Conservation (phyloP, 805 yeast species). For the Barnettozyma pratensis region DNA sequence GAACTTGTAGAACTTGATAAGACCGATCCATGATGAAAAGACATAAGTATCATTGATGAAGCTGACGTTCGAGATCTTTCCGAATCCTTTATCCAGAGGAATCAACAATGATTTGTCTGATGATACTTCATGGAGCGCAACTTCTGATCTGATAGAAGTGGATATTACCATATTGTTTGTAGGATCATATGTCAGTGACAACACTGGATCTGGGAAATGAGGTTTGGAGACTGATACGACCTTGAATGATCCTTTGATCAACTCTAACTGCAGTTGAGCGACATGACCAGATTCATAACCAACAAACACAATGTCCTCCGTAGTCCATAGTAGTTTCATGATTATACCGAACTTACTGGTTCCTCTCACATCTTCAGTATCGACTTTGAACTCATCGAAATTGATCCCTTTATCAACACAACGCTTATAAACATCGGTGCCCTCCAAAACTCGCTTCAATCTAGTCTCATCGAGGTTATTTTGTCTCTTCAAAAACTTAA, state of each 20-base stretch:
- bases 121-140: slow-evolving; percentile 27
- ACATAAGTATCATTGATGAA: slow-evolving; percentile 23
- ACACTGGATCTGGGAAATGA: slow-evolving; percentile 53
- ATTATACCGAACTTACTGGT: slow-evolving; percentile 54
- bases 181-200: slow-evolving; percentile 34
- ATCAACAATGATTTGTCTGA: not conserved
- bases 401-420: slow-evolving; percentile 10
- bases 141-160: slow-evolving; percentile 44
- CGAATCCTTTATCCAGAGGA: slow-evolving; percentile 25
- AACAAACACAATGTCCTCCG: slow-evolving; percentile 30
- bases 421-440: slow-evolving; percentile 16
- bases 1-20: slow-evolving; percentile 29
- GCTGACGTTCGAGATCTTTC: slow-evolving; percentile 31
- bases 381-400: slow-evolving; percentile 15
- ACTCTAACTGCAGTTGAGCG: slow-evolving; percentile 25
- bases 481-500: slow-evolving; percentile 22
- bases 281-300: slow-evolving; percentile 79
- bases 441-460: slow-evolving; percentile 21
- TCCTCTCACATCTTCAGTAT: slow-evolving; percentile 13
- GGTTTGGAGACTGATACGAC: slow-evolving; percentile 16
- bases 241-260: not conserved
- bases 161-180: slow-evolving; percentile 28
- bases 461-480: slow-evolving; percentile 13
- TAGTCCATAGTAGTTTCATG: slow-evolving; percentile 48
- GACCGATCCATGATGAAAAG: slow-evolving; percentile 50